phyloP scores from a whole-genome alignment of 805 yeast species.

The Candida qinlingensis region DNA sequence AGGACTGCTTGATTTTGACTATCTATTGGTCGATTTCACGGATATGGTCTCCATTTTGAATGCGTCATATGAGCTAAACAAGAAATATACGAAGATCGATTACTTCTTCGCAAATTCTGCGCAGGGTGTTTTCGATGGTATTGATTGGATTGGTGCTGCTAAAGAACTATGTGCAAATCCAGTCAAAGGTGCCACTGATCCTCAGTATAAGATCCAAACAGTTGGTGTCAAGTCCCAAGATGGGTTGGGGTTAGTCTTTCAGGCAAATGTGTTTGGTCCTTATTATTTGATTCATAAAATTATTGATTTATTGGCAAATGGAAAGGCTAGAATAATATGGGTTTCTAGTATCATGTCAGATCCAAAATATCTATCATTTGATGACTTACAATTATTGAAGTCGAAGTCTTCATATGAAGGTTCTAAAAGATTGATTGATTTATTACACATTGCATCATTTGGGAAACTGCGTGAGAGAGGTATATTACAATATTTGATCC shows the following conservation, averaged over 20 bases:
- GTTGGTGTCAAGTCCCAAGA: constrained; percentile 74
- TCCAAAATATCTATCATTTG: constrained; percentile 64
- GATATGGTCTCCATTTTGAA: constrained; percentile 79
- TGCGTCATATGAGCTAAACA: constrained; percentile 65
- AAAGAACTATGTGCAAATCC: constrained; percentile 65
- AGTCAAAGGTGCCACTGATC: constrained; percentile 79
- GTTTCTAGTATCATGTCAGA: constrained; percentile 78
- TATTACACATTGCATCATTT: constrained; percentile 72
- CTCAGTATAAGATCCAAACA: constrained; percentile 78
- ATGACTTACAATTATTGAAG: constrained; percentile 68
- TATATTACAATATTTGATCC: constrained; percentile 71
- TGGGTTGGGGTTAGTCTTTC: constrained; percentile 82
- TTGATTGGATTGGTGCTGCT: constrained; percentile 78
- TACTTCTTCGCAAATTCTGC: constrained; percentile 85
- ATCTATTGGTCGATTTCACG: constrained; percentile 81
- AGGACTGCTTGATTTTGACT: constrained; percentile 76
- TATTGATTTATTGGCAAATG: constrained; percentile 42
- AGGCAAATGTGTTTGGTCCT: constrained; percentile 96
- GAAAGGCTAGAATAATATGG: constrained; percentile 75
- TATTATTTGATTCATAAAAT: constrained; percentile 74
- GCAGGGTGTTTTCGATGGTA: constrained; percentile 80
- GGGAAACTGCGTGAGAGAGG: constrained; percentile 43
- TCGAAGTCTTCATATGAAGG: constrained; percentile 80
- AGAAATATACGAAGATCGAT: constrained; percentile 63
- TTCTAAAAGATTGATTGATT: constrained; percentile 81